Conservation (phyloP, 2,329 filamentous ascomycete genomes). For the Ilyonectria robusta region DNA sequence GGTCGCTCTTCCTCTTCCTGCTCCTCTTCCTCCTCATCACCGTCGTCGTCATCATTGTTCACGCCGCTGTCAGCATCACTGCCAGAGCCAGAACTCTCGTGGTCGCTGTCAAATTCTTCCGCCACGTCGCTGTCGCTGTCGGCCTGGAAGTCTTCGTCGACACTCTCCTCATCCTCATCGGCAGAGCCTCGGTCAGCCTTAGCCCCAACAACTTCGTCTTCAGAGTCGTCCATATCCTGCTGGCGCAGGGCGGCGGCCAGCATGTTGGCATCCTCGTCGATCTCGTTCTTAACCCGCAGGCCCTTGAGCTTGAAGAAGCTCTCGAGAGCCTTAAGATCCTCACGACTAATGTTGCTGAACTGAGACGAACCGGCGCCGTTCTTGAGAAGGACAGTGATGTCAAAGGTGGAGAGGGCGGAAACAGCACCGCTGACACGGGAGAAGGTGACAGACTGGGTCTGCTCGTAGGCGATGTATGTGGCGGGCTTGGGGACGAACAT, state of each 20-base stretch:
- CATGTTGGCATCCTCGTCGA: conserved; percentile 89
- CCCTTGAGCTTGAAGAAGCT: conserved; percentile 97
- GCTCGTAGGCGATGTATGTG: conserved; percentile 96
- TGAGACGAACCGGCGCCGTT: conserved; percentile 88
- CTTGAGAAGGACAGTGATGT: conserved; percentile 95
- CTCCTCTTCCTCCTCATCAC: conserved; percentile 58
- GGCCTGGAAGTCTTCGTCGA: conserved; percentile 95
- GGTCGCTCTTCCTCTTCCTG: conserved; percentile 60
- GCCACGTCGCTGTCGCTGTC: conserved; percentile 96
- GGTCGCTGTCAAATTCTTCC: conserved; percentile 93
- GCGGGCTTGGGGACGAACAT: conserved; percentile 99
- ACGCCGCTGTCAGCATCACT: conserved; percentile 69
- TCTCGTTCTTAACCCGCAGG: conserved; percentile 97
- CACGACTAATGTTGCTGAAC: conserved; percentile 99
- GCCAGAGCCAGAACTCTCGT: conserved; percentile 86
- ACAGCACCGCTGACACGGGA: conserved; percentile 95
- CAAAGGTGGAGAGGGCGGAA: conserved; percentile 94
- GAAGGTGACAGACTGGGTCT: conserved; percentile 92
- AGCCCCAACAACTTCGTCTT: conserved; percentile 81
- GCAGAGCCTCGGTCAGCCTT: conserved; percentile 88
- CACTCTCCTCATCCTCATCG: conserved; percentile 95
- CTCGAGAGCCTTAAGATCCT: conserved; percentile 97
- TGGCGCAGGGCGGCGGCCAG: conserved; percentile 88
- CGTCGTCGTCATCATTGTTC: conserved; percentile 61
- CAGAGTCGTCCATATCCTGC: conserved; percentile 85